Base-by-base conservation (phyloP, 768 basidiomycete genomes). In the Agrocybe praecox region DNA sequence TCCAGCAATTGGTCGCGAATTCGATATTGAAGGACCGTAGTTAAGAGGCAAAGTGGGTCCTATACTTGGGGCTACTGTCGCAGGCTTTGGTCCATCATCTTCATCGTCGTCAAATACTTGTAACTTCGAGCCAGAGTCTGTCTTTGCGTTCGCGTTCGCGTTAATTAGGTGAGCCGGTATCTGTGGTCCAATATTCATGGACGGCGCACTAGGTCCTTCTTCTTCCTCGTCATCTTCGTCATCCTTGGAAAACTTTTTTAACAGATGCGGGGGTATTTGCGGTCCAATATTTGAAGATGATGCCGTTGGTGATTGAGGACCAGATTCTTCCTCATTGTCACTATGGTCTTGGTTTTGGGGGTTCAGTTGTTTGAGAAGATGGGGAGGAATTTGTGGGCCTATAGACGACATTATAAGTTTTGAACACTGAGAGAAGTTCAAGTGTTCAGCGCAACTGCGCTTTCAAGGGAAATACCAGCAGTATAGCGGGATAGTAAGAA, bases 51-150 rank as follows among this genome's bases (percentile, higher is more conserved):
- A 55, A 15, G 59, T 49, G 32, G 65, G 62, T 12, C 61, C 59
- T 33, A 62, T 55, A 32, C 58, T 52, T 2, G 59, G 33, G 22
- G 52, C 54, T 42, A 40, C 42, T 7, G 57, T 46, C 45, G 63
- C 42, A 2, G 75, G 80, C 2, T 83, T 80, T 0, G 92, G 94
- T 2, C 77, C 79, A 65, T 86, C 86, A 60, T 90, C 90, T 29
- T 85, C 86, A 22, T 85, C 83, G 24, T 65, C 69, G 19, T 67
- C 67, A 34, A 60, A 62, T 18, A 65, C 63, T 33, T 62, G 53
- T 18, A 64, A 29, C 32, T 55, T 58, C 6, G 51, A 50, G 33
- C 52, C 55, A 14, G 24, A 44, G 18, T 46, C 57, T 42, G 12
- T 53, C 43, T 33, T 49, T 29, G 26, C 26, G 26, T 29, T 29